Conservation (phyloP, 139 green algal species). For the Desmodesmus armatus region DNA sequence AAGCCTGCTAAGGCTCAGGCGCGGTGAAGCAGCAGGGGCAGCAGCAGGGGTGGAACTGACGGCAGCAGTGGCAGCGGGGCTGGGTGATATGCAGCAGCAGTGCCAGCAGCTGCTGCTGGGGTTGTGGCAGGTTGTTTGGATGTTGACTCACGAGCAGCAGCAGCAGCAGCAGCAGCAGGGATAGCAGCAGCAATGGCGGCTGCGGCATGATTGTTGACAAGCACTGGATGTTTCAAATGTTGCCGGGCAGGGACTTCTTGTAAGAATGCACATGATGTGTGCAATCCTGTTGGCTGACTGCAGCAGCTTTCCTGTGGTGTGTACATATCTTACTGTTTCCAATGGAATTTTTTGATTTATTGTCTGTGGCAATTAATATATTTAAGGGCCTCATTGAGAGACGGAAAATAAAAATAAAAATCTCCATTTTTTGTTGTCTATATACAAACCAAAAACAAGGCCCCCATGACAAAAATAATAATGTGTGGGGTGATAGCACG, state of each 20-base stretch:
- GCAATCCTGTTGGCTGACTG: not conserved
- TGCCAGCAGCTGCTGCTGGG: not conserved
- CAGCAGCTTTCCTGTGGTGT: too few relatives aligned
- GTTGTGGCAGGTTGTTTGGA: not conserved
- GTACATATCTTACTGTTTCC: not conserved
- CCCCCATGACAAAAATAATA: not conserved
- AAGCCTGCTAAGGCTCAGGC: not conserved
- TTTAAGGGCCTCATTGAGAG: not conserved
- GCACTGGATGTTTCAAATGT: not conserved
- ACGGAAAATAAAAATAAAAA: too few relatives aligned
- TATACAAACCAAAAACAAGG: not conserved
- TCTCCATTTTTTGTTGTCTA: not conserved
- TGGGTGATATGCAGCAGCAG: not conserved
- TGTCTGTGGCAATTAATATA: not conserved
- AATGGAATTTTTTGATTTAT: not conserved
- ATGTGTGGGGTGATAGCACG: not conserved
- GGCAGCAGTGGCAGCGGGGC: not conserved
- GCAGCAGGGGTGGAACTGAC: not conserved
- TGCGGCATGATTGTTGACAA: not conserved
- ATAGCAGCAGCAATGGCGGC: not conserved
- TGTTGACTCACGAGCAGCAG: not conserved
- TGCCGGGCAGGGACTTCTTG: not conserved
- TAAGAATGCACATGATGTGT: not conserved
- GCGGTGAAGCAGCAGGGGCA: not conserved
- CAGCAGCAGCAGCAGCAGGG: slow-evolving; percentile 10